Conservation (phyloP, 1,284 basidiomycete species). For the Apiotrichum sp. region DNA sequence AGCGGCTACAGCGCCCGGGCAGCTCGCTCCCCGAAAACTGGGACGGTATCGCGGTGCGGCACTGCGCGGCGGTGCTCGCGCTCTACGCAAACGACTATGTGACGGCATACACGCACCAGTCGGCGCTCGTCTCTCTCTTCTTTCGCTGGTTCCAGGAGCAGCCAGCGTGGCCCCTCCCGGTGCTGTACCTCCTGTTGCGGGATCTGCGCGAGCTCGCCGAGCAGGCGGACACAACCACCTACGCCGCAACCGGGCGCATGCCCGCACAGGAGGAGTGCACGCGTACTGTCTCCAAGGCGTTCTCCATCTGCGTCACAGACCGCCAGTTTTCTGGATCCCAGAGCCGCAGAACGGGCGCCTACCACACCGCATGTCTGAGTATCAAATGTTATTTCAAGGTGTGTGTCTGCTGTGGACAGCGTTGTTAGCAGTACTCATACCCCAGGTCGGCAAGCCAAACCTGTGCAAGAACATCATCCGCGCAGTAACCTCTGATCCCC, state of each 20-base stretch:
- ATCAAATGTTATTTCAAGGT: slow-evolving; percentile 93
- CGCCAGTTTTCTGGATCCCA: slow-evolving; percentile 63
- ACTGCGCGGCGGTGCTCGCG: slow-evolving; percentile 39
- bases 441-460: slow-evolving; percentile 78
- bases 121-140: slow-evolving; percentile 55
- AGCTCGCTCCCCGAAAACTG: slow-evolving; percentile 36
- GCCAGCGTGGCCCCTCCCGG: slow-evolving; percentile 73
- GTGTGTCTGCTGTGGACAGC: slow-evolving; percentile 34
- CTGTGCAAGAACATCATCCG: slow-evolving; percentile 87
- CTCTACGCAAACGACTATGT: slow-evolving; percentile 29
- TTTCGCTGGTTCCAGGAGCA: slow-evolving; percentile 68
- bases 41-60: slow-evolving; percentile 40
- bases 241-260: slow-evolving; percentile 51
- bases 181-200: slow-evolving; percentile 67
- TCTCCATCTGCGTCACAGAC: slow-evolving; percentile 83
- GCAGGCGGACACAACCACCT: slow-evolving; percentile 31
- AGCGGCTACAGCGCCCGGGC: slow-evolving; percentile 31
- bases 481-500: slow-evolving; percentile 75
- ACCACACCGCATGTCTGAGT: slow-evolving; percentile 85
- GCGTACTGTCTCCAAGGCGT: slow-evolving; percentile 81
- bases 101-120: slow-evolving; percentile 40
- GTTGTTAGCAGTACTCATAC: too few relatives aligned
- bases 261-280: slow-evolving; percentile 87
- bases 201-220: slow-evolving; percentile 76
- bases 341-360: slow-evolving; percentile 88